Base-by-base conservation (phyloP, 2,329 filamentous ascomycete genomes). In the Diaporthe aspalathi region DNA sequence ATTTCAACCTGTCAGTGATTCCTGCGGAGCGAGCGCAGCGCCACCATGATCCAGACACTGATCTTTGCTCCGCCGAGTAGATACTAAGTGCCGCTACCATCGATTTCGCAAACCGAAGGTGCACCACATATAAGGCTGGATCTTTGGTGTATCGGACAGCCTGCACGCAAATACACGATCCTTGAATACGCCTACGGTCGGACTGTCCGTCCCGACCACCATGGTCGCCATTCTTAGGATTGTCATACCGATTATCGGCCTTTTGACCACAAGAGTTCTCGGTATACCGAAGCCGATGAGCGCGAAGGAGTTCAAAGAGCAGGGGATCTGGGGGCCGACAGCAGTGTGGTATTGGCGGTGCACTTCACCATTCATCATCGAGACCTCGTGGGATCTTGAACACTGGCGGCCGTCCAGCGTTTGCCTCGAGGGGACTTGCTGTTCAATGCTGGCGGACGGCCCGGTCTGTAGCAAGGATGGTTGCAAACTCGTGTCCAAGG, bases 271-370 rank as follows among this genome's bases (percentile, higher is more conserved):
- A n/a, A 38, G 45, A 8, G 53, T 38, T 2, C 6, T 60, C 3
- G 20, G 52, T 11, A 16, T n/a, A 9, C 69, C 62, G 5, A 35
- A 29, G 14, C 32, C 27, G 2, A 47, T 54, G 29, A 47, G 9
- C 22, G 29, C 8, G 5, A n/a, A 32, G 2, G 29, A 57, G 4
- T 45, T 35, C 69, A 27, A 67, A 47, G 40, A 67, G 8, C 43
- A 70, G 5, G 63, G 22, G 3, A 38, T 70, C 22, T 60, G 52
- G 69, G 62, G 52, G 1, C 62, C 62, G 8, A 69, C 65, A 5
- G 65, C 54, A 27, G 22, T 63, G 1, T 62, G 45, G 43, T 67
- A 70, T 27, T 70, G 69, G 63, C 52, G 69, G 17, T 71, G 63
- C 17, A 5, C 17, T 1, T 45, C 69, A 12, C 56, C 49, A 1